These are phyloP conservation scores for Globomyces pollinis-pini DNA, from an alignment of 192 early-diverging fungal species.

Conservation along the genomic window DNA sequence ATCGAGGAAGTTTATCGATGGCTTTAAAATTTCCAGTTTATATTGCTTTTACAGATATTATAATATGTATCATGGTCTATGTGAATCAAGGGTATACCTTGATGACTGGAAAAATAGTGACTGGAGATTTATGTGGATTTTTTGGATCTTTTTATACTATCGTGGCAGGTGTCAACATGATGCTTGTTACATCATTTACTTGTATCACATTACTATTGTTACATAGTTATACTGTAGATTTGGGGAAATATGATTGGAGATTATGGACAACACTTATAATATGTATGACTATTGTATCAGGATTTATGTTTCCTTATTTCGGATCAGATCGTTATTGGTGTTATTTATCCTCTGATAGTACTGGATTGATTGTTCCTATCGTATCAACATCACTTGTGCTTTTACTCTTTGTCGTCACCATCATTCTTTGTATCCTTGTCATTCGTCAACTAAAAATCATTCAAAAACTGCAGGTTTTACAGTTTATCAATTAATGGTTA, in stretches of 20 bases:
- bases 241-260: conserved; percentile 12
- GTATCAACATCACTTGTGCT: no score
- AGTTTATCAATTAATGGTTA: background rate
- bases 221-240: no score
- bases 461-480: background rate
- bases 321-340: background rate
- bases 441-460: background rate
- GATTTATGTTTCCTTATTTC: background rate
- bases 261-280: background rate
- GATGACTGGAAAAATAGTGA: no score
- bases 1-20: background rate
- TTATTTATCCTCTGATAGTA: background rate
- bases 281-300: background rate
- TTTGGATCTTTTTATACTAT: no score
- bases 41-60: conserved; percentile 1
- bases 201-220: no score
- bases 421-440: no score
- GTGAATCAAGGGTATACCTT: no score
- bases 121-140: no score
- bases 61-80: no score
- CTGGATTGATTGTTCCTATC: background rate
- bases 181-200: no score
- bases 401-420: no score
- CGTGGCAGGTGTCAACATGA: no score
- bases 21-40: background rate